Evolutionary conservation across 2,329 filamentous ascomycete genomes (phyloP).

Genomic region (Colletotrichum karsti): DNA sequence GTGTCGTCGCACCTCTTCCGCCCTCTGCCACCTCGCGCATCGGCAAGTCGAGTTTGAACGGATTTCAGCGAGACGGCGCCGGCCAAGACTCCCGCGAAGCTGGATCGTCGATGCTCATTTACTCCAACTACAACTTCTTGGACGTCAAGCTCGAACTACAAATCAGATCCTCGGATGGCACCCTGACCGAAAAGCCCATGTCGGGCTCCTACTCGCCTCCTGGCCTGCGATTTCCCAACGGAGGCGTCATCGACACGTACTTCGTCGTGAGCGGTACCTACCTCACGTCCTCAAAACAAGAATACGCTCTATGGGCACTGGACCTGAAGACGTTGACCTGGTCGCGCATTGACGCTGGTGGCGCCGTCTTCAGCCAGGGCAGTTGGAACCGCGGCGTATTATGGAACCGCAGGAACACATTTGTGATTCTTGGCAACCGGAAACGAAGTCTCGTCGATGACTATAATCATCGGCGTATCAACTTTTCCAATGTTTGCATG

Average conservation of each 20-base stretch:
- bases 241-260: constrained; percentile 92
- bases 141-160: constrained; percentile 97
- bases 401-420: constrained; percentile 93
- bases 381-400: constrained; percentile 97
- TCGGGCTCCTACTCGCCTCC: constrained; percentile 86
- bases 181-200: constrained; percentile 88
- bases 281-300: constrained; percentile 95
- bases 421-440: constrained; percentile 93
- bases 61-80: constrained; percentile 54
- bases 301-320: constrained; percentile 96
- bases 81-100: constrained; percentile 65
- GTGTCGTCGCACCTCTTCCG: constrained; percentile 87
- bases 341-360: constrained; percentile 95
- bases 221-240: constrained; percentile 93
- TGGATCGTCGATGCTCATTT: constrained; percentile 87
- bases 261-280: constrained; percentile 98
- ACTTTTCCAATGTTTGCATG: constrained; percentile 96
- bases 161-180: constrained; percentile 84
- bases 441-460: constrained; percentile 95
- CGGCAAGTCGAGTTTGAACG: constrained; percentile 63
- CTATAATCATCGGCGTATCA: constrained; percentile 97
- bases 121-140: constrained; percentile 98
- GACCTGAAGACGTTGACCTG: constrained; percentile 89
- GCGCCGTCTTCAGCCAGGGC: constrained; percentile 92
- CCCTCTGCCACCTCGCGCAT: constrained; percentile 72